Conservation (phyloP, 2,329 filamentous ascomycete species). For the Dothistroma pini region DNA sequence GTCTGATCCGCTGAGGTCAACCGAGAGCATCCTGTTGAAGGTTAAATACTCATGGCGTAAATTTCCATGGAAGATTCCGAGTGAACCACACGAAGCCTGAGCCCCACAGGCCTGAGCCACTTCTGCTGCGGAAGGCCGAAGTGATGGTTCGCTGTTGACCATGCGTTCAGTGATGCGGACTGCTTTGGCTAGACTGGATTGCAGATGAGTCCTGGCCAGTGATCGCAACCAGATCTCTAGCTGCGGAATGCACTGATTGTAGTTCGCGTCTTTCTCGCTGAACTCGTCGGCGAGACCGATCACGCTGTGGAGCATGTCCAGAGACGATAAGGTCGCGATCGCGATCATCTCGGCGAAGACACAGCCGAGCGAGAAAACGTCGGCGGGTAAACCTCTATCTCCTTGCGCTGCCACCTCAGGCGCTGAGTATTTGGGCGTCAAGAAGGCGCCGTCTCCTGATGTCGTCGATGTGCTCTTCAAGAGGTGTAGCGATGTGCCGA, state of each 20-base stretch:
- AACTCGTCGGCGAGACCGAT: neutral
- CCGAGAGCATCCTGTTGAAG: neutral
- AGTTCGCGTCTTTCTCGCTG: neutral
- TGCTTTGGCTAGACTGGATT: neutral
- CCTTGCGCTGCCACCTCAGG: conserved; percentile 9
- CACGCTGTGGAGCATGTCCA: neutral
- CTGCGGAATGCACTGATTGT: neutral
- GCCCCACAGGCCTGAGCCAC: neutral
- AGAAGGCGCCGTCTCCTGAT: neutral
- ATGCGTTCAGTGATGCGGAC: neutral
- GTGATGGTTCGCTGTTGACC: neutral
- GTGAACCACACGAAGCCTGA: neutral
- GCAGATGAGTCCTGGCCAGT: neutral
- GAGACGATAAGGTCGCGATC: neutral
- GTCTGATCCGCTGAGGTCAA: neutral
- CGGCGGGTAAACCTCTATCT: neutral
- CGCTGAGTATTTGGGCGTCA: conserved; percentile 16
- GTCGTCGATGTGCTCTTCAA: neutral
- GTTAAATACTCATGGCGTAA: neutral
- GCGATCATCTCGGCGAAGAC: conserved; percentile 4
- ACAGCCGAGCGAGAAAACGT: conserved; percentile 5
- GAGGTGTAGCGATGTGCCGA: conserved; percentile 8
- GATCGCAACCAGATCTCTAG: neutral
- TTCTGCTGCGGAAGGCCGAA: neutral
- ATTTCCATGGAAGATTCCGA: neutral